Conservation (phyloP, 2,329 filamentous ascomycete species). For the Aphanocladium album region DNA sequence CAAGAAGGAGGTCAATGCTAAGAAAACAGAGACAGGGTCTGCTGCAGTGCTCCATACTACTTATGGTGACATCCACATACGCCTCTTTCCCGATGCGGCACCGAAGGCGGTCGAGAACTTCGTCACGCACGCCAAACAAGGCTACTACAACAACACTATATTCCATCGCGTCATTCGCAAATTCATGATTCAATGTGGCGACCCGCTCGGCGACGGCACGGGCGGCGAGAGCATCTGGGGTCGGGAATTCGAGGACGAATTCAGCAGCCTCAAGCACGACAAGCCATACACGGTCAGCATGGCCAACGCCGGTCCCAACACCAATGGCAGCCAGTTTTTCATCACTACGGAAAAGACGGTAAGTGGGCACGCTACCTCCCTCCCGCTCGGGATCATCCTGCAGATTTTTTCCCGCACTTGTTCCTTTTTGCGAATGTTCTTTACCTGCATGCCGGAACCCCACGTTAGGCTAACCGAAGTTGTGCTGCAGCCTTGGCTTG, state of each 20-base stretch:
- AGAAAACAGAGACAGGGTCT: slow-evolving; percentile 67
- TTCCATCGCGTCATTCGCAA: slow-evolving; percentile 97
- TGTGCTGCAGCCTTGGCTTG: slow-evolving; percentile 68
- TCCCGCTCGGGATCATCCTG: slow-evolving; percentile 2
- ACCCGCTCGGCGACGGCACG: slow-evolving; percentile 85
- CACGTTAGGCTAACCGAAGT: slow-evolving; percentile 20
- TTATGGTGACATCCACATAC: slow-evolving; percentile 88
- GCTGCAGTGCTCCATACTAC: slow-evolving; percentile 86
- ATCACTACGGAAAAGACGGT: slow-evolving; percentile 96
- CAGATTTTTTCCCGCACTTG: slow-evolving; percentile 5
- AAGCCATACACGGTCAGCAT: slow-evolving; percentile 95
- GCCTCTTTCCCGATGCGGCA: slow-evolving; percentile 86
- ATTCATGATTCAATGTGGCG: slow-evolving; percentile 98
- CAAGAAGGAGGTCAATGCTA: slow-evolving; percentile 48
- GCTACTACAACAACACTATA: slow-evolving; percentile 96
- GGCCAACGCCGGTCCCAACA: slow-evolving; percentile 94
- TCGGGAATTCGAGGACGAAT: slow-evolving; percentile 93
- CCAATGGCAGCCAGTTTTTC: slow-evolving; percentile 96
- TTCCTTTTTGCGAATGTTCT: background rate
- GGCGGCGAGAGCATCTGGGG: slow-evolving; percentile 89
- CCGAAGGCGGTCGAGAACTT: slow-evolving; percentile 98
- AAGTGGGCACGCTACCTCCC: slow-evolving; percentile 31
- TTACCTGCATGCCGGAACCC: slow-evolving; percentile 9
- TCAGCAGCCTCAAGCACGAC: slow-evolving; percentile 85
- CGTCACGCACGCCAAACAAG: slow-evolving; percentile 79